phyloP scores from a whole-genome alignment of 768 basidiomycete species.

The Saitozyma podzolica region DNA sequence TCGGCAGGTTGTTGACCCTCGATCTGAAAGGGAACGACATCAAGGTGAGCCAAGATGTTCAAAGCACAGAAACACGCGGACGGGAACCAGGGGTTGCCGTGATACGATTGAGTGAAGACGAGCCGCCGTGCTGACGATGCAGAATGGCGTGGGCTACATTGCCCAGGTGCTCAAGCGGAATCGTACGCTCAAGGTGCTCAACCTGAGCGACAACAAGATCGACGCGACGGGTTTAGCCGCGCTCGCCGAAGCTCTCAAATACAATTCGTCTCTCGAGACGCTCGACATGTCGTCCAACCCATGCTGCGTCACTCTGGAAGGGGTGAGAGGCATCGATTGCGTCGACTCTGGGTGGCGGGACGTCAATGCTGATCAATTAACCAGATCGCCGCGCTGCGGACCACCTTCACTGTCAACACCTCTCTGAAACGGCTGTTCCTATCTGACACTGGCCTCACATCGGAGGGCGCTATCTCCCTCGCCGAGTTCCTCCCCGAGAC shows the following conservation, averaged over 20 bases:
- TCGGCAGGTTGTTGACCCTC: constrained; percentile 82
- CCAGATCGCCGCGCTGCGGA: constrained; percentile 69
- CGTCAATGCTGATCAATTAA: background rate
- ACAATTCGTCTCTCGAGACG: constrained; percentile 89
- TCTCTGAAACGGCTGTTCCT: constrained; percentile 90
- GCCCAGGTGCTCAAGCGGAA: constrained; percentile 96
- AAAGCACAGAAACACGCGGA: background rate
- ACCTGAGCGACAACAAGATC: constrained; percentile 90
- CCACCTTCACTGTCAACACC: constrained; percentile 87
- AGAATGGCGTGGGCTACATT: constrained; percentile 81
- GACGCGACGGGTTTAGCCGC: constrained; percentile 75
- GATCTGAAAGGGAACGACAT: constrained; percentile 93
- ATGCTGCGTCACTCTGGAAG: constrained; percentile 86
- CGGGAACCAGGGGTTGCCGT: too few species aligned
- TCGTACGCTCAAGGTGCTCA: constrained; percentile 87
- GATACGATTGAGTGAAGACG: background rate
- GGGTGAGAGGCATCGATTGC: constrained; percentile 60
- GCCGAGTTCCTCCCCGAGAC: constrained; percentile 96
- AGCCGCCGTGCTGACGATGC: constrained; percentile 9
- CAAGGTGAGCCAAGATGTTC: constrained; percentile 60
- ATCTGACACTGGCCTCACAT: constrained; percentile 74
- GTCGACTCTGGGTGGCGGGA: background rate
- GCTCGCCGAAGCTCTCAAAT: constrained; percentile 94
- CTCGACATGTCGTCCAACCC: constrained; percentile 91
- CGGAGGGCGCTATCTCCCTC: constrained; percentile 85